Percentiles rank a stretch among this genome's conserved stretches.
Conservation (phyloP, 805 yeast species). For the Lipomyces chichibuensis region DNA sequence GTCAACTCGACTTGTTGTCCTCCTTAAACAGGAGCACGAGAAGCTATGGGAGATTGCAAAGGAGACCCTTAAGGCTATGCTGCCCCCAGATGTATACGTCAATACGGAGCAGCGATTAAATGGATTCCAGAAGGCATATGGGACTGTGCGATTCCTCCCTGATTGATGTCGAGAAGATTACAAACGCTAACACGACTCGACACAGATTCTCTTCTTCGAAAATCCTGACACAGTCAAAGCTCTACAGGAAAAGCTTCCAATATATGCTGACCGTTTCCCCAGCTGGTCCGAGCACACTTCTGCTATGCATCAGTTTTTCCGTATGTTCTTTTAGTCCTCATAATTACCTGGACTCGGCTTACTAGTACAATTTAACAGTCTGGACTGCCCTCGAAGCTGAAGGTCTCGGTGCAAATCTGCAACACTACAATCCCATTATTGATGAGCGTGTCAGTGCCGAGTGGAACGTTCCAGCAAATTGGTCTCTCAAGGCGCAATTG, state of each 20-base stretch:
- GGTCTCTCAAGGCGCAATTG: slow-evolving; percentile 55
- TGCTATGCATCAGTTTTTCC: slow-evolving; percentile 23
- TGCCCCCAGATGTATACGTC: slow-evolving; percentile 46
- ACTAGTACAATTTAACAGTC: slow-evolving; percentile 47
- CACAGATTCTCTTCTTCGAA: slow-evolving; percentile 47
- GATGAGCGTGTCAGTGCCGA: slow-evolving; percentile 46
- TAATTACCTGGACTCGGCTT: slow-evolving; percentile 25
- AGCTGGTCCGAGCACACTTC: slow-evolving; percentile 52
- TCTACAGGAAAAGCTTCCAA: slow-evolving; percentile 51
- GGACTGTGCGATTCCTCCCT: slow-evolving; percentile 45
- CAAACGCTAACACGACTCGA: not conserved
- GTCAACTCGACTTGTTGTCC: slow-evolving; percentile 53
- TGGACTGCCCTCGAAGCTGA: slow-evolving; percentile 54
- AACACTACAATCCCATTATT: slow-evolving; percentile 56
- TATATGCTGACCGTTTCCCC: slow-evolving; percentile 52
- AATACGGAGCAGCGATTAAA: slow-evolving; percentile 51
- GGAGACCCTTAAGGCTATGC: slow-evolving; percentile 41
- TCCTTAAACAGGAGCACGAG: slow-evolving; percentile 52
- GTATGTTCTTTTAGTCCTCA: not conserved
- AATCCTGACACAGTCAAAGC: slow-evolving; percentile 48
- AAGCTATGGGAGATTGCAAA: slow-evolving; percentile 52
- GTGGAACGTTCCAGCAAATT: slow-evolving; percentile 49
- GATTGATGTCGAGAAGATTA: slow-evolving; percentile 15
- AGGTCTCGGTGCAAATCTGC: slow-evolving; percentile 56
- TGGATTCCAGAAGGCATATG: slow-evolving; percentile 52